A percentile compares a stretch with the other conserved stretches of the same genome.
Evolutionary conservation across 129 eudicot species (phyloP).

Genomic region (Lonicera japonica): DNA sequence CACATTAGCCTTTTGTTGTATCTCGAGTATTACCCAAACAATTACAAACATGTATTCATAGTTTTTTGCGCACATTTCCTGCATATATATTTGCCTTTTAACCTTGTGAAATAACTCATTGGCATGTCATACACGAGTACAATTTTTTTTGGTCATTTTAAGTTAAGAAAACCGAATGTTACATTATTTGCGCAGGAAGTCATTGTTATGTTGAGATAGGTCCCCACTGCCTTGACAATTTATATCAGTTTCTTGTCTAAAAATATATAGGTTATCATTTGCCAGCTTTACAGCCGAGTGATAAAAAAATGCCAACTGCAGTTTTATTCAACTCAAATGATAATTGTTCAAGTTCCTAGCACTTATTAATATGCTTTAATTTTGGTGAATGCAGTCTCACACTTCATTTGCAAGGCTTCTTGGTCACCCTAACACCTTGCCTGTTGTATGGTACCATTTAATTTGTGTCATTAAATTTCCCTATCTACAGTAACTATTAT

Average conservation of each 20-base stretch:
- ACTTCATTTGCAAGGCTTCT: conserved; percentile 94
- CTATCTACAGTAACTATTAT: background rate
- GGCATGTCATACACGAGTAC: background rate
- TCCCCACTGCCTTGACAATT: background rate
- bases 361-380: conserved; percentile 13
- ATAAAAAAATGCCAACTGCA: background rate
- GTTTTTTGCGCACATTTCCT: too few species aligned
- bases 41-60: too few species aligned
- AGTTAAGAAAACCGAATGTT: background rate
- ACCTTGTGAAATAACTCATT: background rate
- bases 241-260: background rate
- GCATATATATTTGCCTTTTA: too few species aligned
- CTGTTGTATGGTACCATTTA: conserved; percentile 35
- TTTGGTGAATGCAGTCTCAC: conserved; percentile 61
- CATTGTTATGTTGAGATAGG: background rate
- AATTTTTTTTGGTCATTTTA: background rate
- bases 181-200: background rate
- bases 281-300: background rate
- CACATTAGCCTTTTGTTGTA: background rate
- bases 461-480: background rate
- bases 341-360: background rate
- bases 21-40: background rate
- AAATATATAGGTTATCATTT: background rate
- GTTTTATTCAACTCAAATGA: background rate
- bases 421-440: conserved; percentile 55